Percentiles rank a stretch among this genome's conserved stretches.
Conservation (phyloP, 176 grass and related monocot genomes). For the Ensete ventricosum region DNA sequence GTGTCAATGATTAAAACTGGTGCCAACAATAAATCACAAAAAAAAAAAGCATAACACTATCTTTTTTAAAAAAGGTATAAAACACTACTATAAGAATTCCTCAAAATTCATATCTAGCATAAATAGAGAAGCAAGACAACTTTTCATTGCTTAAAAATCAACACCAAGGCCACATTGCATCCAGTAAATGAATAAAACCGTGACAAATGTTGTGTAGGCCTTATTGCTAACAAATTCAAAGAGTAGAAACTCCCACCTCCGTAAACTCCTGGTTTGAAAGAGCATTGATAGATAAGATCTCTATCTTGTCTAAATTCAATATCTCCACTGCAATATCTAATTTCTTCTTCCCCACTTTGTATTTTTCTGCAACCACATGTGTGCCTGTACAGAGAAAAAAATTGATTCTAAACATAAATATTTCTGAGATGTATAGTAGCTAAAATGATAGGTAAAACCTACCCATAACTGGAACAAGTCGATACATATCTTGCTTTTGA, state of each 20-base stretch:
- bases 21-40: too few species aligned
- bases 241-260: constrained; percentile 39
- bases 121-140: not conserved
- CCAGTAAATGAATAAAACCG: not conserved
- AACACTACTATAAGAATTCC: not conserved
- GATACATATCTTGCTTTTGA: constrained; percentile 97
- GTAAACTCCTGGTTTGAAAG: constrained; percentile 98
- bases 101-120: not conserved
- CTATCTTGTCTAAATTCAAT: constrained; percentile 90
- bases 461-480: constrained; percentile 93
- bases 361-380: constrained; percentile 58
- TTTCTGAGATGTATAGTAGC: constrained; percentile 2
- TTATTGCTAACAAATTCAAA: not conserved
- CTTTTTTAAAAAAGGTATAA: too few species aligned
- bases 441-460: constrained; percentile 22
- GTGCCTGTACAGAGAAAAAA: constrained; percentile 59
- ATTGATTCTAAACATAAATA: not conserved
- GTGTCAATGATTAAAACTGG: too few species aligned
- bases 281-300: constrained; percentile 70
- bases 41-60: too few species aligned
- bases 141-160: not conserved
- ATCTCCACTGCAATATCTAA: constrained; percentile 81
- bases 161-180: not conserved
- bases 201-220: not conserved
- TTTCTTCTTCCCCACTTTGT: constrained; percentile 86